A percentile compares a stretch with the other conserved stretches of the same genome.
Conservation (phyloP, 257 asterid species). For the Primulina eburnea region DNA sequence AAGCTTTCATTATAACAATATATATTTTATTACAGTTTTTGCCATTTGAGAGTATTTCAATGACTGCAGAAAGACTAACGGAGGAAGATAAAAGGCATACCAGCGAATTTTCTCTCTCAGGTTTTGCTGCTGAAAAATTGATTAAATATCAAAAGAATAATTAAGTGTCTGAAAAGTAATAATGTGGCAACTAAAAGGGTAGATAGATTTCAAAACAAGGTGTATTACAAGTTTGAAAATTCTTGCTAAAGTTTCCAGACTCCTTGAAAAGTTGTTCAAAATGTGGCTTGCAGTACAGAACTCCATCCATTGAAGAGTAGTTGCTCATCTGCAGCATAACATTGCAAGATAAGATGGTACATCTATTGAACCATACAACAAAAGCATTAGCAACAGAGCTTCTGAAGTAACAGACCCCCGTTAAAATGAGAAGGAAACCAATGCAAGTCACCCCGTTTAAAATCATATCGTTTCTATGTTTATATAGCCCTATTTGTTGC, state of each 20-base stretch:
- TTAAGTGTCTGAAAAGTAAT: neutral
- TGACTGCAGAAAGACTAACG: neutral
- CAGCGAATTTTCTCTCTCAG: conserved; percentile 38
- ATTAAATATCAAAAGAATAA: conserved; percentile 8
- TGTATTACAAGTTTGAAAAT: conserved; percentile 35
- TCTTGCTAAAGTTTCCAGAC: conserved; percentile 45
- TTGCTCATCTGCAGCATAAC: conserved; percentile 45
- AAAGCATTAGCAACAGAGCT: neutral
- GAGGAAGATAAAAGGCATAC: conserved; percentile 16
- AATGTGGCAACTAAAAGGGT: neutral
- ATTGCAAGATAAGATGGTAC: neutral
- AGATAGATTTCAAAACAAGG: neutral
- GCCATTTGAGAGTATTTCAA: neutral
- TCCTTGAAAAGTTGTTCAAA: conserved; percentile 61
- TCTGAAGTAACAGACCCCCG: no score
- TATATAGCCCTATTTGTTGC: no score
- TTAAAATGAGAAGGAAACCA: neutral
- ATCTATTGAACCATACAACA: neutral
- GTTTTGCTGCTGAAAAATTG: conserved; percentile 34
- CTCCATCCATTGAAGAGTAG: conserved; percentile 50
- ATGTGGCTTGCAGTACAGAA: conserved; percentile 58
- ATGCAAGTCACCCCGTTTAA: no score
- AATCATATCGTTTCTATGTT: neutral
- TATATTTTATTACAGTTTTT: no score
- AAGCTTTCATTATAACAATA: neutral